Percentiles rank a stretch among this genome's conserved stretches.
Conservation (phyloP, 495 filamentous ascomycete genomes). For the Filosporella fistucella region DNA sequence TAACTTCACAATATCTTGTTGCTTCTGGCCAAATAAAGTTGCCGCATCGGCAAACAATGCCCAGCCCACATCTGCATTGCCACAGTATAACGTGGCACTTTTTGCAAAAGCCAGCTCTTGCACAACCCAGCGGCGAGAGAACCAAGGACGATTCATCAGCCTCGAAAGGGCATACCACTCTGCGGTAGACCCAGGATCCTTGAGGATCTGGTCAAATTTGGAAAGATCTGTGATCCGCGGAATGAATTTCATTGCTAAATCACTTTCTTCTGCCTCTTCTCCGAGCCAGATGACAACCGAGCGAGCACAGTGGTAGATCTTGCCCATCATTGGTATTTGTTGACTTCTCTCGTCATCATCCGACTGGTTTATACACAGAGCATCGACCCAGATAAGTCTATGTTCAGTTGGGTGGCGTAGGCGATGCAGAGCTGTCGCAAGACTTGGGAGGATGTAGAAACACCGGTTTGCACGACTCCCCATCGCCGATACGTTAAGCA, state of each 20-base stretch:
- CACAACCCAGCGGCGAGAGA: conserved; percentile 31
- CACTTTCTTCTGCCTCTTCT: conserved; percentile 13
- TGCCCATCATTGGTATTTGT: conserved; percentile 30
- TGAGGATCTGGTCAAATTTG: conserved; percentile 26
- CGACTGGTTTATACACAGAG: conserved; percentile 34
- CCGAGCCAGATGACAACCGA: conserved; percentile 27
- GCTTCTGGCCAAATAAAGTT: conserved; percentile 6
- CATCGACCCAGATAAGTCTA: conserved; percentile 29
- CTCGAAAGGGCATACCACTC: conserved; percentile 26
- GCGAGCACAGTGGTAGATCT: conserved; percentile 26
- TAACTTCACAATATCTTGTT: conserved; percentile 8
- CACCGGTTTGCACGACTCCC: conserved; percentile 8
- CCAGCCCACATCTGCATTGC: conserved; percentile 4
- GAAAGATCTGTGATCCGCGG: conserved; percentile 23
- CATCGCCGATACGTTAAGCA: conserved; percentile 5
- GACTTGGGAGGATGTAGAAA: conserved; percentile 1
- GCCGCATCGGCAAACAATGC: conserved; percentile 6
- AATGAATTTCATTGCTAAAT: conserved; percentile 23
- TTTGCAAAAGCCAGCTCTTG: conserved; percentile 34
- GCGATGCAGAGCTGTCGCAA: conserved; percentile 13
- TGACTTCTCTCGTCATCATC: conserved; percentile 21
- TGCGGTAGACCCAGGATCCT: neutral
- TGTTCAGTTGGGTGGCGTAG: conserved; percentile 8
- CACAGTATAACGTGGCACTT: conserved; percentile 7
- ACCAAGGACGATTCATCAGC: conserved; percentile 32